Conservation (phyloP, 306 rosid species). For the Cicer yamashitae region DNA sequence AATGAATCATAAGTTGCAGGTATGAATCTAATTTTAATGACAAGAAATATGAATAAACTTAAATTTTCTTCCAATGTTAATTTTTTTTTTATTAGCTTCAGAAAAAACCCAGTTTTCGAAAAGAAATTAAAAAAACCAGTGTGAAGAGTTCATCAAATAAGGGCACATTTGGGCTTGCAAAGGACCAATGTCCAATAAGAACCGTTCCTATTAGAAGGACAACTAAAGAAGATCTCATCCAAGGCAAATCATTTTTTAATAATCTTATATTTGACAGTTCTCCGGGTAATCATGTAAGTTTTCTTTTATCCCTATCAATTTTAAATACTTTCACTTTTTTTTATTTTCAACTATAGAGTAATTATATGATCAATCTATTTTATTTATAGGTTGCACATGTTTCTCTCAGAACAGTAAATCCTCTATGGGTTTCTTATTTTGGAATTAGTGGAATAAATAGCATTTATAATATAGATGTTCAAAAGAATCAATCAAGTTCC, state of each 20-base stretch:
- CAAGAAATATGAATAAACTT: background rate
- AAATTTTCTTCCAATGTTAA: background rate
- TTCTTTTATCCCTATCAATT: background rate
- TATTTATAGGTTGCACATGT: no score
- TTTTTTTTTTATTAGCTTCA: background rate
- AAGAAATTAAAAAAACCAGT: background rate
- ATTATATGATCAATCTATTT: no score
- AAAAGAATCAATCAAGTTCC: no score
- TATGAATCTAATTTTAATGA: background rate
- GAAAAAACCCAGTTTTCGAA: background rate
- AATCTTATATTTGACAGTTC: background rate
- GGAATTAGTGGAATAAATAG: no score
- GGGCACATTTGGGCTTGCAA: background rate
- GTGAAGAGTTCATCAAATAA: background rate
- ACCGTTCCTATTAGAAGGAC: conserved; percentile 12
- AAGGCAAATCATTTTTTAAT: background rate
- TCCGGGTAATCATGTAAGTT: background rate
- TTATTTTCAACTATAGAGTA: no score
- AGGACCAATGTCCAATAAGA: background rate
- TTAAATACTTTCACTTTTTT: background rate
- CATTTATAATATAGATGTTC: no score
- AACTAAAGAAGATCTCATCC: background rate
- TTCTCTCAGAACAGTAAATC: no score
- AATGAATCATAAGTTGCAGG: background rate
- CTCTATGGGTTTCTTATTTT: no score